A percentile compares a stretch with the other conserved stretches of the same genome.
phyloP scores from a whole-genome alignment of 768 basidiomycete species.

The Xanthoconium purpureum region DNA sequence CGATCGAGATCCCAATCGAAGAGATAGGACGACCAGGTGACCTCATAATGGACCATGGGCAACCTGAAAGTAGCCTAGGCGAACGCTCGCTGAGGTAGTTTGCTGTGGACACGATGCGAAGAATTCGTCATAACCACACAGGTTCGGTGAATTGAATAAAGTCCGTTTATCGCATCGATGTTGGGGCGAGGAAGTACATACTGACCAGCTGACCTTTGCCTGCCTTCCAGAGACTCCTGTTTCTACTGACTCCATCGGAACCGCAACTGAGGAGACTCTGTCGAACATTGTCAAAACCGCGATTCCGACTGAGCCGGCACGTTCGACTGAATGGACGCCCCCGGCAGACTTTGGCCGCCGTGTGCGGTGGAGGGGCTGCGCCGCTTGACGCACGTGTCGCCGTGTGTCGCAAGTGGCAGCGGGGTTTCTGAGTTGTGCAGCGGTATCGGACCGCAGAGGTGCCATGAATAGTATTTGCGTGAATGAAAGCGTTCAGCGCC shows the following conservation, averaged over 20 bases:
- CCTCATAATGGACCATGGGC: background rate
- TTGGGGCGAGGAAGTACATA: background rate
- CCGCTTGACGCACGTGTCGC: background rate
- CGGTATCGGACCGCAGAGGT: background rate
- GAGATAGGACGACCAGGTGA: constrained; percentile 6
- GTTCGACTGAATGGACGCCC: background rate
- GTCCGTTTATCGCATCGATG: constrained; percentile 12
- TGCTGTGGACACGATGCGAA: constrained; percentile 1
- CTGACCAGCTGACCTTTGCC: constrained; percentile 7
- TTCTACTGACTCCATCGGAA: constrained; percentile 4
- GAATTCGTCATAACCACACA: constrained; percentile 2
- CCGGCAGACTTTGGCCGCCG: constrained; percentile 6
- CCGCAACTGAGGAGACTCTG: constrained; percentile 3
- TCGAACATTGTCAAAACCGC: background rate
- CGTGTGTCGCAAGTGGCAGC: constrained; percentile 8
- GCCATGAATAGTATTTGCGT: constrained; percentile 6
- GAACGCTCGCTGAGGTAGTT: background rate
- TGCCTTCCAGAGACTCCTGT: background rate
- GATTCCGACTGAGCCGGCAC: constrained; percentile 9
- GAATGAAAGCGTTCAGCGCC: constrained; percentile 3
- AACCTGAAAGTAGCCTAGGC: background rate
- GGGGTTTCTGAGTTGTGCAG: background rate
- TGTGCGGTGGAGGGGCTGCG: background rate
- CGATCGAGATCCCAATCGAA: constrained; percentile 14
- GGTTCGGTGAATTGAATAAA: constrained; percentile 18